phyloP scores from a whole-genome alignment of 176 grass and related monocot species.

The Areca catechu region DNA sequence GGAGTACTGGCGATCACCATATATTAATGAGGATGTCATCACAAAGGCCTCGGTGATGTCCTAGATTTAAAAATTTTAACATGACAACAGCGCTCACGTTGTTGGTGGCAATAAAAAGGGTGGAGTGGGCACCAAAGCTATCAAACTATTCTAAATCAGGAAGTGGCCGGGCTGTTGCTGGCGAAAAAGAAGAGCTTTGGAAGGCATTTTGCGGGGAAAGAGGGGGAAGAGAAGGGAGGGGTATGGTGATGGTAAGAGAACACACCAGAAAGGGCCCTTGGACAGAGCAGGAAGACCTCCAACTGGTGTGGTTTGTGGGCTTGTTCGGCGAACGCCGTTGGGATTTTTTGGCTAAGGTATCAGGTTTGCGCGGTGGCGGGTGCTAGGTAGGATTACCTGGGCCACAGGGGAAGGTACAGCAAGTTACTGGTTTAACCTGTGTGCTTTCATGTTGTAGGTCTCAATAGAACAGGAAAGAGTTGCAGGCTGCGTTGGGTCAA shows the following conservation, averaged over 20 bases:
- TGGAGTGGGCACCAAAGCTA: too few species aligned
- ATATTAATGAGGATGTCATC: too few species aligned
- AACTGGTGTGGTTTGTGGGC: constrained; percentile 99
- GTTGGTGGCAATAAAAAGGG: too few species aligned
- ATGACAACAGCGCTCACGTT: too few species aligned
- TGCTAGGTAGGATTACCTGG: constrained; percentile 15
- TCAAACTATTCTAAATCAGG: too few species aligned
- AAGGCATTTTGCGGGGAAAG: too few species aligned
- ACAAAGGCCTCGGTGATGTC: too few species aligned
- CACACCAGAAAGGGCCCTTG: constrained; percentile 69
- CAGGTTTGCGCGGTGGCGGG: constrained; percentile 99
- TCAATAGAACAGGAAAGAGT: constrained; percentile 83
- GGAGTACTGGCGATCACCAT: too few species aligned
- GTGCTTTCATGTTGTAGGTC: constrained; percentile 39
- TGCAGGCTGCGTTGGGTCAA: constrained; percentile 87
- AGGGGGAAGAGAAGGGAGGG: too few species aligned
- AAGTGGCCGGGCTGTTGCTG: too few species aligned
- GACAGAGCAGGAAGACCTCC: constrained; percentile 93
- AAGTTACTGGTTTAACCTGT: neutral
- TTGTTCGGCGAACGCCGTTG: constrained; percentile 99
- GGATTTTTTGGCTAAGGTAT: constrained; percentile 99
- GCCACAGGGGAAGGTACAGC: neutral
- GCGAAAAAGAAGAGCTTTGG: too few species aligned
- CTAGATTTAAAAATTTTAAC: too few species aligned
- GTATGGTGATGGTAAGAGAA: neutral